Percentiles rank a stretch among this genome's conserved stretches.
phyloP scores from a whole-genome alignment of 495 filamentous ascomycete species.

The Aspergillus kassunensis region DNA sequence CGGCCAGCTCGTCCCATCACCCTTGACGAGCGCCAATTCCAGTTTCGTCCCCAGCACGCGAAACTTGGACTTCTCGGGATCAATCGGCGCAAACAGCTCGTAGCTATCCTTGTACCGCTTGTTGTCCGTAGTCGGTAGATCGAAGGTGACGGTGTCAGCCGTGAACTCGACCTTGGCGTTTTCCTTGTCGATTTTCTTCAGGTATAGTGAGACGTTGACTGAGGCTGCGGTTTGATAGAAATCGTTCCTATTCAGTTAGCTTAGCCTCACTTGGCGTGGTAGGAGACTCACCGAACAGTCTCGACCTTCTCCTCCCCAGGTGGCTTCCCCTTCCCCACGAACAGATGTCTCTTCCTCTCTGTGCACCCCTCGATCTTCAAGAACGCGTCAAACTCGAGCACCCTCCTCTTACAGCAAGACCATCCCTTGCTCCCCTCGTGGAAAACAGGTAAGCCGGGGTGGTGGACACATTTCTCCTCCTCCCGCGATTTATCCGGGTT shows the following conservation, averaged over 20 bases:
- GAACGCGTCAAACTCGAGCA: constrained; percentile 97
- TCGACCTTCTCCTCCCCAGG: constrained; percentile 55
- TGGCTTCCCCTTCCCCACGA: constrained; percentile 72
- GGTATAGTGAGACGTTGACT: constrained; percentile 87
- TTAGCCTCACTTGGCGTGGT: background rate
- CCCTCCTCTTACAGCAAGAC: constrained; percentile 90
- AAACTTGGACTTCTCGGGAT: constrained; percentile 67
- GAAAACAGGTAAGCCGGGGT: constrained; percentile 85
- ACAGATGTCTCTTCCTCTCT: constrained; percentile 76
- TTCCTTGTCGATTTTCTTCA: constrained; percentile 93
- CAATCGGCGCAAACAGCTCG: constrained; percentile 71
- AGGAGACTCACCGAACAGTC: constrained; percentile 61
- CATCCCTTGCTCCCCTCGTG: constrained; percentile 98
- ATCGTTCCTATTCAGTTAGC: constrained; percentile 57
- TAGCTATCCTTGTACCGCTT: constrained; percentile 78
- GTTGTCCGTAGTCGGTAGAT: constrained; percentile 77
- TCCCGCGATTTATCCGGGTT: constrained; percentile 55
- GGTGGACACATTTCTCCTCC: constrained; percentile 76
- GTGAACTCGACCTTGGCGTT: constrained; percentile 66
- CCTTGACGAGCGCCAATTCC: constrained; percentile 80
- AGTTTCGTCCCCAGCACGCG: constrained; percentile 94
- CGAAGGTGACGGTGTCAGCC: constrained; percentile 57
- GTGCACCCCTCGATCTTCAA: constrained; percentile 90
- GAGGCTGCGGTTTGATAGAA: constrained; percentile 89
- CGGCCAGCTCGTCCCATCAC: constrained; percentile 80